A percentile compares a stretch with the other conserved stretches of the same genome.
phyloP scores from a whole-genome alignment of 345 rosid genomes.

The Eucalyptus erythrocorys region DNA sequence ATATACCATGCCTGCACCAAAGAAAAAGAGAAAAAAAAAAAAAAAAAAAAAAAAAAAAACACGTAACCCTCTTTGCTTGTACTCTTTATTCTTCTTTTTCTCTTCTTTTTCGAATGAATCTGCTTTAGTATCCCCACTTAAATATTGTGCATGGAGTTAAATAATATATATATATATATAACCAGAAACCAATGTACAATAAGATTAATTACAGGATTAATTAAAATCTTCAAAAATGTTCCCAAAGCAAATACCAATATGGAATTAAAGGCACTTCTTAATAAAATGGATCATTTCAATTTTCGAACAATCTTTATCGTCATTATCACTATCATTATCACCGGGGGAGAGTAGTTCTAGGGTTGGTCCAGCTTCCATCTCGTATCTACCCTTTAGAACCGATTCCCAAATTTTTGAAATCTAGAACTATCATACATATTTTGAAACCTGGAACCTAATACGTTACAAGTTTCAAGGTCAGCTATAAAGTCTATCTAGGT shows the following conservation, averaged over 20 bases:
- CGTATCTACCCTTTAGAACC: no score
- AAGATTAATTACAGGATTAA: neutral
- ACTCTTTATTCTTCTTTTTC: neutral
- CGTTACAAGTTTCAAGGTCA: fast-evolving
- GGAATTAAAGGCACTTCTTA: neutral
- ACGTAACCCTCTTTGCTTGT: neutral
- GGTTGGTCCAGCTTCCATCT: fast-evolving
- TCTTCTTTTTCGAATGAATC: neutral
- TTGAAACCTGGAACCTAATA: no score
- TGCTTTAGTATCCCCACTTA: neutral
- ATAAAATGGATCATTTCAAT: neutral
- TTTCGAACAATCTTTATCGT: neutral
- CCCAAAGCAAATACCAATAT: neutral
- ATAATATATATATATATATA: neutral
- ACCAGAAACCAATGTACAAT: neutral
- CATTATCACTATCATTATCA: neutral
- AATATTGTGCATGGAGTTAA: neutral
- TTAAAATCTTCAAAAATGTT: neutral
- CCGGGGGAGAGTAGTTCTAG: no score
- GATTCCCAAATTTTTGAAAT: no score
- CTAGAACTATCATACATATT: no score
- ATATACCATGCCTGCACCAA: neutral
- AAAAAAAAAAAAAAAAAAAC: neutral
- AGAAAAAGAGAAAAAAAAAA: no score
- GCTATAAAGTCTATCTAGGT: no score